Conservation (phyloP, 495 filamentous ascomycete genomes). For the Immersiella caudata region DNA sequence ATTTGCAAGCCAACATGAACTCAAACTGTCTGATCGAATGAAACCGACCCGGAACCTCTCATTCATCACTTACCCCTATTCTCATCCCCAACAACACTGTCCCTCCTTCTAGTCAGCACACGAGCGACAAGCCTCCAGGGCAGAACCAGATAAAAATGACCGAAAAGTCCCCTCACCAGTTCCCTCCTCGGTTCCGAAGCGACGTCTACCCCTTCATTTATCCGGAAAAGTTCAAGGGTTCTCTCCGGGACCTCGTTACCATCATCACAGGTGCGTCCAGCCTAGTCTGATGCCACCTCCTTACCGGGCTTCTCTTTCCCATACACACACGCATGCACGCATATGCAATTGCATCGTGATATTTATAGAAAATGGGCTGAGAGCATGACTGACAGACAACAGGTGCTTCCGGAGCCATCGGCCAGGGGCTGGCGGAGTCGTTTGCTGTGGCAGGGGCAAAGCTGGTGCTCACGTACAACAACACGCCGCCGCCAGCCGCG, state of each 20-base stretch:
- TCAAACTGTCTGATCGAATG: background rate
- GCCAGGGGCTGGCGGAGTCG: conserved; percentile 36
- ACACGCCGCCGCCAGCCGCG: conserved; percentile 31
- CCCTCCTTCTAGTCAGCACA: background rate
- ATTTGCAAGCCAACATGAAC: background rate
- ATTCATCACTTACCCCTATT: background rate
- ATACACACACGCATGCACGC: background rate
- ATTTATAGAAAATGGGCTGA: background rate
- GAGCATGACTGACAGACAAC: background rate
- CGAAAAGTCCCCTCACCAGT: conserved; percentile 22
- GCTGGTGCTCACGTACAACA: conserved; percentile 40
- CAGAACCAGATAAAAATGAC: conserved; percentile 1
- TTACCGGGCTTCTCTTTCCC: background rate
- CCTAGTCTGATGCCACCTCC: no score
- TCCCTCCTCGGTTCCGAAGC: conserved; percentile 35
- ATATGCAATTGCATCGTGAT: background rate
- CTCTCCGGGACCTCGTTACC: conserved; percentile 33
- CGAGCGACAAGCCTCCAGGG: background rate
- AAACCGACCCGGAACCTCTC: background rate
- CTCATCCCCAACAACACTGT: background rate
- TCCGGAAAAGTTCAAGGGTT: conserved; percentile 35
- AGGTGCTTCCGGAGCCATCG: conserved; percentile 39
- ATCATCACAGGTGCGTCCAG: conserved; percentile 30
- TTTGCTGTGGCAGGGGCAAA: conserved; percentile 41
- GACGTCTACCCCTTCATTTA: conserved; percentile 42